Conservation (phyloP, 306 rosid species). For the Albizia julibrissin region DNA sequence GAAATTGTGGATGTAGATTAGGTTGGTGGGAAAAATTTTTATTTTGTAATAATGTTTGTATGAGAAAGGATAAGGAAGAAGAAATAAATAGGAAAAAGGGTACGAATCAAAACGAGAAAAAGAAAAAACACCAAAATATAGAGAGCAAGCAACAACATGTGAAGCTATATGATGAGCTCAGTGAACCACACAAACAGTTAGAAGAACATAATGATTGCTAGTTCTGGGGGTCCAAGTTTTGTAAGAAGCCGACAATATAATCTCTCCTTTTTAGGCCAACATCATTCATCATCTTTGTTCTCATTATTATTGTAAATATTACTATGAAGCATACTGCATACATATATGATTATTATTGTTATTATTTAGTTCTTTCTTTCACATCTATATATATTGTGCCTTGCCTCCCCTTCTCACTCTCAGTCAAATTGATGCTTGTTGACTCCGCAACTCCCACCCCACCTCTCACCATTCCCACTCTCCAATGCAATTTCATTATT, state of each 20-base stretch:
- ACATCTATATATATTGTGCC: constrained; percentile 8
- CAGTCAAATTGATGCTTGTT: constrained; percentile 60
- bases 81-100: neutral
- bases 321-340: neutral
- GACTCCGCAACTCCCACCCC: constrained; percentile 58
- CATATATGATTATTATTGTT: too few species aligned
- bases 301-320: neutral
- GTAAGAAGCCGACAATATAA: constrained; percentile 54
- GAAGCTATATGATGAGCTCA: constrained; percentile 38
- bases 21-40: too few species aligned
- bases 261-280: constrained; percentile 34
- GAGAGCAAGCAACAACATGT: constrained; percentile 39
- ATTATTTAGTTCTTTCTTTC: constrained; percentile 41
- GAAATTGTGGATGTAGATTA: too few species aligned
- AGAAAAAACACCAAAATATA: neutral
- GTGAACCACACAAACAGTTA: neutral
- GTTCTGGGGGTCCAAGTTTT: constrained; percentile 43
- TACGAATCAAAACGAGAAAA: neutral
- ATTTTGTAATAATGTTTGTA: too few species aligned
- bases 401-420: constrained; percentile 6
- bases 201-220: constrained; percentile 50
- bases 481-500: neutral
- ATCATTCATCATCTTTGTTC: neutral
- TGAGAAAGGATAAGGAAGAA: too few species aligned
- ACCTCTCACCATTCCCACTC: neutral